phyloP scores from a whole-genome alignment of 108 stramenopile species.

The Cyclostephanos invisitatus region DNA sequence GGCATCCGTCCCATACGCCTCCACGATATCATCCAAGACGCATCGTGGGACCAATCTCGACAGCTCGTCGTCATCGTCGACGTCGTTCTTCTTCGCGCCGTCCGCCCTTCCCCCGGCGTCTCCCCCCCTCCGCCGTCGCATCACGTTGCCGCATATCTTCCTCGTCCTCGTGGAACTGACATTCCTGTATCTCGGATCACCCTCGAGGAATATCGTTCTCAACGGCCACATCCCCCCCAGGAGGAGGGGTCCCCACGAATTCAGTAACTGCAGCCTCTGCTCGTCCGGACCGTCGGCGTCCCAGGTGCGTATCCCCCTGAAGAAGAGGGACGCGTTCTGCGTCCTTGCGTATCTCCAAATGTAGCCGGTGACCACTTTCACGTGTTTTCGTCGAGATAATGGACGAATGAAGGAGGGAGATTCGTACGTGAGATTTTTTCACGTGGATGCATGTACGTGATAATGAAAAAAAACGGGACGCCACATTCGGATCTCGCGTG shows the following conservation, averaged over 20 bases:
- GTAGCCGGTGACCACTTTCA: conserved; percentile 70
- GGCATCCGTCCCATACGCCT: conserved; percentile 10
- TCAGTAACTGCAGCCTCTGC: conserved; percentile 65
- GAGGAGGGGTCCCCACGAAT: conserved; percentile 68
- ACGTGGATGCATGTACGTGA: too few species aligned
- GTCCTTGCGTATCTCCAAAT: conserved; percentile 82
- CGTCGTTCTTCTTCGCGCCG: conserved; percentile 15
- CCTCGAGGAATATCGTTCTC: conserved; percentile 73
- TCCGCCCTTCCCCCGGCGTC: conserved; percentile 9
- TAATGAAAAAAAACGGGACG: neutral
- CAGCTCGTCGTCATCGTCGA: conserved; percentile 10
- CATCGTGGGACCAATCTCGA: conserved; percentile 39
- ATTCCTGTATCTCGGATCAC: conserved; percentile 78
- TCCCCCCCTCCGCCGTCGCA: conserved; percentile 54
- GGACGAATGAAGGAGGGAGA: neutral
- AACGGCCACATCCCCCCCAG: conserved; percentile 70
- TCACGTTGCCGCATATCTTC: conserved; percentile 51
- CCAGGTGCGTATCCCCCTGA: conserved; percentile 87
- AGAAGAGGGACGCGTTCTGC: conserved; percentile 61
- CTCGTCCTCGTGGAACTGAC: conserved; percentile 78
- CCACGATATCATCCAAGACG: conserved; percentile 32
- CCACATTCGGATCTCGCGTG: neutral
- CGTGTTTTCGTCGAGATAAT: neutral
- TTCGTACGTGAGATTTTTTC: neutral
- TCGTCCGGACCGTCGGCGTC: conserved; percentile 79